These are phyloP conservation scores for Diaporthe sp. DNA, from an alignment of 2,329 filamentous ascomycete genomes.

Conservation along the genomic window DNA sequence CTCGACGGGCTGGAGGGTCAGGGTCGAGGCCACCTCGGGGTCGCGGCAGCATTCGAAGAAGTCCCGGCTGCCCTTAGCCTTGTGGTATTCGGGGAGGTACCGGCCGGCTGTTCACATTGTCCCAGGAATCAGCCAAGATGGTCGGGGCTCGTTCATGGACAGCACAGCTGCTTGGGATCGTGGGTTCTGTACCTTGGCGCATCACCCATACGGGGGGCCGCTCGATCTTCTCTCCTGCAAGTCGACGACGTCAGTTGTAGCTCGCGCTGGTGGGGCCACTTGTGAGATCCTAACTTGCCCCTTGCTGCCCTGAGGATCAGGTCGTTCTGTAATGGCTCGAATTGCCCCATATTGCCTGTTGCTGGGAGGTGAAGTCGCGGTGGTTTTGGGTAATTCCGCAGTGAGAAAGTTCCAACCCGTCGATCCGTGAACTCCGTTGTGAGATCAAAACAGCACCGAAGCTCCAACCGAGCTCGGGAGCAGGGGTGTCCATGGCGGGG, in stretches of 20 bases:
- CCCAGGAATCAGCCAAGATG: slow-evolving; percentile 38
- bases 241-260: slow-evolving; percentile 36
- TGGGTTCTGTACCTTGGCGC: slow-evolving; percentile 82
- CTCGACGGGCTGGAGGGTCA: slow-evolving; percentile 95
- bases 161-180: slow-evolving; percentile 39
- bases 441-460: not conserved
- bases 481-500: slow-evolving; percentile 12
- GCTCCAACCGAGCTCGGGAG: slow-evolving; percentile 19
- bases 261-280: not conserved
- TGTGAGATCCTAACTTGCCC: slow-evolving; percentile 69
- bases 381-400: not conserved
- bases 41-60: slow-evolving; percentile 98
- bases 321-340: slow-evolving; percentile 92
- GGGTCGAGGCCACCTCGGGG: slow-evolving; percentile 90
- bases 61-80: slow-evolving; percentile 90
- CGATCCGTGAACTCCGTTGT: slow-evolving; percentile 7
- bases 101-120: slow-evolving; percentile 77
- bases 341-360: slow-evolving; percentile 54
- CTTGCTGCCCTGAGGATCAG: slow-evolving; percentile 89
- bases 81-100: slow-evolving; percentile 97
- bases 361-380: slow-evolving; percentile 13
- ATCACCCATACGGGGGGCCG: slow-evolving; percentile 98
- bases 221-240: slow-evolving; percentile 86
- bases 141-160: slow-evolving; percentile 30
- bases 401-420: not conserved